Conservation (phyloP, 2,329 filamentous ascomycete species). For the Cercospora canescens region DNA sequence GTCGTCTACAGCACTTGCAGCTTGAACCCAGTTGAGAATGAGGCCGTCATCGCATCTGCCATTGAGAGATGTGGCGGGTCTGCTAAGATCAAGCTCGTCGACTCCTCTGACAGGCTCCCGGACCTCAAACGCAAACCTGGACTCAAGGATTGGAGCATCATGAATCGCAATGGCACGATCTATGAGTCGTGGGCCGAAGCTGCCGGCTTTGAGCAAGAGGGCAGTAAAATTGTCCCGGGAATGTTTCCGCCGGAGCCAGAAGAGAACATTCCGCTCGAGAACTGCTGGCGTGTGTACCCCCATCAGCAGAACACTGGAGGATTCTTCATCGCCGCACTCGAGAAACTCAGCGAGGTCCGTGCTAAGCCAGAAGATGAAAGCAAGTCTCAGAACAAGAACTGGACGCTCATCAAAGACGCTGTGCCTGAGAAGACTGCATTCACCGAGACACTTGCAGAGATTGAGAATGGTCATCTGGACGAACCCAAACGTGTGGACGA, state of each 20-base stretch:
- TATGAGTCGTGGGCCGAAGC: constrained; percentile 78
- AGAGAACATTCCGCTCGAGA: constrained; percentile 72
- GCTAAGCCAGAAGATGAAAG: constrained; percentile 67
- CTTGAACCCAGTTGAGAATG: constrained; percentile 98
- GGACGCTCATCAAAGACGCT: constrained; percentile 30
- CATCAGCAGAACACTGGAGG: constrained; percentile 95
- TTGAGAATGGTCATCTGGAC: constrained; percentile 32
- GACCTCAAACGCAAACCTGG: constrained; percentile 75
- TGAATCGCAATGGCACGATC: constrained; percentile 78
- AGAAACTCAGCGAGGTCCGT: constrained; percentile 86
- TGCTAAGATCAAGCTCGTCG: constrained; percentile 77
- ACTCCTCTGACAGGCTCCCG: constrained; percentile 76
- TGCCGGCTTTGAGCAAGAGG: constrained; percentile 56
- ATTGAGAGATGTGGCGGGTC: constrained; percentile 86
- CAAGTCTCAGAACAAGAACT: constrained; percentile 41
- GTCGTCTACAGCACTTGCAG: constrained; percentile 98
- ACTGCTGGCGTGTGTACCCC: constrained; percentile 91
- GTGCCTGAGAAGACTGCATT: constrained; percentile 29
- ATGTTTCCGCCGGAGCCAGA: constrained; percentile 75
- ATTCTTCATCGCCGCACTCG: constrained; percentile 94
- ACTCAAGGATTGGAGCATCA: constrained; percentile 81
- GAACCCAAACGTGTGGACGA: constrained; percentile 17
- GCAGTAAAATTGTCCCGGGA: constrained; percentile 69
- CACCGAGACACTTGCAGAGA: constrained; percentile 44
- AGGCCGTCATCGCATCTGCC: constrained; percentile 84